Conservation (phyloP, 2,329 filamentous ascomycete species). For the Arthrobotrys musiformis region DNA sequence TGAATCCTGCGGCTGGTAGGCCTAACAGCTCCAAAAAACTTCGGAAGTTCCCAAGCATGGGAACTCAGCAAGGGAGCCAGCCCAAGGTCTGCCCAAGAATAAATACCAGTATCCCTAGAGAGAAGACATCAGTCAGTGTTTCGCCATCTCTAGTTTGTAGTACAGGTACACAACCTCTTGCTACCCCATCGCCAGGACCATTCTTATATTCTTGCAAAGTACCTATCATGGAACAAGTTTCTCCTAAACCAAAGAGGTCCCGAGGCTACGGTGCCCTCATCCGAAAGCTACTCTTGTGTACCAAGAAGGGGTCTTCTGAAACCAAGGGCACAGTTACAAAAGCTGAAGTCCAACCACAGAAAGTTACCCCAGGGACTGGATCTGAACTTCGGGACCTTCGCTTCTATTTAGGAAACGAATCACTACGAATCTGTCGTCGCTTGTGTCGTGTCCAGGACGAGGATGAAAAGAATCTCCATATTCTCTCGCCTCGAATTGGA, state of each 20-base stretch:
- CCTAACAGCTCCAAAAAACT: conserved; percentile 11
- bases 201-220: not conserved
- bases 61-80: conserved; percentile 3
- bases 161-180: not conserved
- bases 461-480: conserved; percentile 35
- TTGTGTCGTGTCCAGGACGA: conserved; percentile 44
- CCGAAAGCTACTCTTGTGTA: conserved; percentile 38
- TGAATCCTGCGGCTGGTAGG: not conserved
- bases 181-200: not conserved
- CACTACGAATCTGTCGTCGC: conserved; percentile 35
- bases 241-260: not conserved
- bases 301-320: not conserved
- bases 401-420: conserved; percentile 43
- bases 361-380: conserved; percentile 16
- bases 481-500: conserved; percentile 34
- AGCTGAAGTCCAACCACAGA: conserved; percentile 9
- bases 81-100: conserved; percentile 14
- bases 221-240: conserved; percentile 9
- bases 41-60: not conserved
- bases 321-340: conserved; percentile 2
- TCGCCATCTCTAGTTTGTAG: conserved; percentile 7
- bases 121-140: conserved; percentile 27
- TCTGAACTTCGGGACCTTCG: conserved; percentile 34
- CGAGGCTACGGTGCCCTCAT: conserved; percentile 22
- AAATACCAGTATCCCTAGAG: conserved; percentile 21